Evolutionary conservation across 345 rosid genomes (phyloP).

Genomic region (Acer saccharum): DNA sequence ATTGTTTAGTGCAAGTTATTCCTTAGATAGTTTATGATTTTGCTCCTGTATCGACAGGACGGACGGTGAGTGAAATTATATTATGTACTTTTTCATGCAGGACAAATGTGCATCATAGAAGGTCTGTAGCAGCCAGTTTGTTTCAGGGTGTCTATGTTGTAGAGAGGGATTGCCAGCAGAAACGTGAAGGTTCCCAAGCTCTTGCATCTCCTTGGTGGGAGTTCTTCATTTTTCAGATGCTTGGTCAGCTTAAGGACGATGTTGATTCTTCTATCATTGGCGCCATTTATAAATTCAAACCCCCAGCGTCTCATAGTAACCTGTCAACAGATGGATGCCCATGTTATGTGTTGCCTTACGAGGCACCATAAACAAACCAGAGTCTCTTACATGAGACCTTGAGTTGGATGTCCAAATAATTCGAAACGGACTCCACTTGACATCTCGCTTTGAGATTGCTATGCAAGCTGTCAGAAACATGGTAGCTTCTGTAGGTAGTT

Average conservation of each 20-base stretch:
- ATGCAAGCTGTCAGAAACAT: constrained; percentile 70
- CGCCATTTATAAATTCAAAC: constrained; percentile 70
- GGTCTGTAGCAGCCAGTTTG: constrained; percentile 78
- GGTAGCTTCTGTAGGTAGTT: constrained; percentile 64
- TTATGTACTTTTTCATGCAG: constrained; percentile 31
- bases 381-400: constrained; percentile 66
- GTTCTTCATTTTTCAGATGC: constrained; percentile 64
- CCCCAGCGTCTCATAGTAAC: constrained; percentile 32
- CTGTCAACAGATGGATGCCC: constrained; percentile 47
- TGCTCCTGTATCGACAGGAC: neutral
- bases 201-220: constrained; percentile 87
- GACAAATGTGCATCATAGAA: constrained; percentile 64
- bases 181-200: constrained; percentile 60
- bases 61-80: neutral
- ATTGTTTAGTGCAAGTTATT: neutral
- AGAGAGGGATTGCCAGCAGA: constrained; percentile 87
- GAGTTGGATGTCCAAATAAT: constrained; percentile 64
- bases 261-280: constrained; percentile 79
- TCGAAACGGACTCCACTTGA: constrained; percentile 63
- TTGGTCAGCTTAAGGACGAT: constrained; percentile 64
- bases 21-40: neutral
- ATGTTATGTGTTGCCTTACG: constrained; percentile 72
- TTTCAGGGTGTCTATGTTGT: constrained; percentile 79
- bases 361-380: constrained; percentile 76
- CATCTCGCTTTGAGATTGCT: constrained; percentile 77